These are phyloP conservation scores for Pseudonitzschia pungens DNA, from an alignment of 108 stramenopile genomes.

Conservation along the genomic window DNA sequence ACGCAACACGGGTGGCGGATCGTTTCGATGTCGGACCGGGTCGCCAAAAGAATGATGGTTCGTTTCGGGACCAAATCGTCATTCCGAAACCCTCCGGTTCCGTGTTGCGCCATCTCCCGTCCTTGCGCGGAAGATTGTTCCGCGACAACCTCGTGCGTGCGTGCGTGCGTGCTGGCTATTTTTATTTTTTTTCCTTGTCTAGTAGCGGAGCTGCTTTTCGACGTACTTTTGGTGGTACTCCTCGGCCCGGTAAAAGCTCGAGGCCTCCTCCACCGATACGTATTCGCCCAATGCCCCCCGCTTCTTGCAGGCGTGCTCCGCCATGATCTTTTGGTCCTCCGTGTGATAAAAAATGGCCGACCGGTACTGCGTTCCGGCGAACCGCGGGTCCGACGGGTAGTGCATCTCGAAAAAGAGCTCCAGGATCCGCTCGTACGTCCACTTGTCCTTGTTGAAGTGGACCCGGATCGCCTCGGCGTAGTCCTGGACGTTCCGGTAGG, in stretches of 20 bases:
- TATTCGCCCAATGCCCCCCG: conserved; percentile 25
- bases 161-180: too few species aligned
- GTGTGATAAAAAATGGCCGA: conserved; percentile 38
- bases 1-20: background rate
- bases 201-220: conserved; percentile 20
- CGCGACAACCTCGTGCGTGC: too few species aligned
- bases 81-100: background rate
- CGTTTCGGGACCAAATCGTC: background rate
- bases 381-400: conserved; percentile 42
- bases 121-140: too few species aligned
- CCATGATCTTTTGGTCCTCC: conserved; percentile 28
- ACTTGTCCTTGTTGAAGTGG: conserved; percentile 25
- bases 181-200: too few species aligned
- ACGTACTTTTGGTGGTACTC: conserved; percentile 55
- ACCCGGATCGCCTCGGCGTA: conserved; percentile 47
- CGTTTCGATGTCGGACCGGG: background rate
- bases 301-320: conserved; percentile 18
- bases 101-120: too few species aligned
- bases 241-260: conserved; percentile 45
- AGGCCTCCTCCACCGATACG: conserved; percentile 36
- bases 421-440: conserved; percentile 32
- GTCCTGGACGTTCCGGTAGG: conserved; percentile 45
- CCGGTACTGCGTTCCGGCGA: conserved; percentile 40
- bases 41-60: background rate
- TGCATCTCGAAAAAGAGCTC: conserved; percentile 32